phyloP scores from a whole-genome alignment of 1,139 yeast species.

The Schizosaccharomyces versatilis region DNA sequence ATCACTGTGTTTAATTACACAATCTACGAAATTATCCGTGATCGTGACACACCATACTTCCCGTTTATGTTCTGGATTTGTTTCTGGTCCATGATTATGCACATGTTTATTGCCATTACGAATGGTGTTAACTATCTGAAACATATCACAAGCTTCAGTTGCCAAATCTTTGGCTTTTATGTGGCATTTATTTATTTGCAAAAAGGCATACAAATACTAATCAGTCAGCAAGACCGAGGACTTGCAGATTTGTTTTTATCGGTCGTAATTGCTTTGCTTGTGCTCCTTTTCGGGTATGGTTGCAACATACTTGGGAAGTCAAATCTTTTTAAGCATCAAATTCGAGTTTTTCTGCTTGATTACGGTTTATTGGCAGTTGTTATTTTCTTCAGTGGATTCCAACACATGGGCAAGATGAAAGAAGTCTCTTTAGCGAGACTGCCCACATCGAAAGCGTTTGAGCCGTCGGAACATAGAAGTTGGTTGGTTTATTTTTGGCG shows the following conservation, averaged over 20 bases:
- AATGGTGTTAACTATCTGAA: constrained; percentile 50
- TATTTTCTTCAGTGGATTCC: constrained; percentile 74
- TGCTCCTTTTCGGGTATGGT: constrained; percentile 54
- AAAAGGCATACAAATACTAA: constrained; percentile 48
- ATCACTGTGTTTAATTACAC: constrained; percentile 79
- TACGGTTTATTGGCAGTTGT: constrained; percentile 70
- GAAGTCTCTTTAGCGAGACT: constrained; percentile 43
- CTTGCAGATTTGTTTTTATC: constrained; percentile 47
- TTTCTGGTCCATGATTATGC: constrained; percentile 75
- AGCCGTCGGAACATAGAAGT: constrained; percentile 21
- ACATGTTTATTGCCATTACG: constrained; percentile 44
- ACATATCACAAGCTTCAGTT: constrained; percentile 45
- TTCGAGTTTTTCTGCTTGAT: constrained; percentile 56
- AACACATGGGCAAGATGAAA: constrained; percentile 53
- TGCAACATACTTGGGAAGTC: constrained; percentile 42
- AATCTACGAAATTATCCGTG: constrained; percentile 55
- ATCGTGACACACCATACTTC: constrained; percentile 47
- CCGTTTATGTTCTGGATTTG: constrained; percentile 94
- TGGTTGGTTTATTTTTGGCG: constrained; percentile 71
- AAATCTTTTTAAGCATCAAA: constrained; percentile 33
- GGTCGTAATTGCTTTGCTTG: constrained; percentile 45
- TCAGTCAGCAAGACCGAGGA: constrained; percentile 37
- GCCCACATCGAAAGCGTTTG: constrained; percentile 33
- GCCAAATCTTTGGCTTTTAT: constrained; percentile 84
- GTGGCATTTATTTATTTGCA: constrained; percentile 76